Conservation (phyloP, 306 rosid genomes). For the Lagenaria siceraria region DNA sequence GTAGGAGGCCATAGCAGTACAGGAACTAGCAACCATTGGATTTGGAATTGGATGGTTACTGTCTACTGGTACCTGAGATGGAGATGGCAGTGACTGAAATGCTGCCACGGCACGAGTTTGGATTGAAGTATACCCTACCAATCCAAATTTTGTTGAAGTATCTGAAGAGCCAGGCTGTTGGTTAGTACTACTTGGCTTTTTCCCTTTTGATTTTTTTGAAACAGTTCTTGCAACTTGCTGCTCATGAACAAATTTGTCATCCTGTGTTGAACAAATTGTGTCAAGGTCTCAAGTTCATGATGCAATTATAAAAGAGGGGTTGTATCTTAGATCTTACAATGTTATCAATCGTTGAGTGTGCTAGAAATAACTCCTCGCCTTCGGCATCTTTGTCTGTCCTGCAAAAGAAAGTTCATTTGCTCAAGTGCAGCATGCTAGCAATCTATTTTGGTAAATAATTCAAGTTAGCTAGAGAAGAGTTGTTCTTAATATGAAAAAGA, state of each 20-base stretch:
- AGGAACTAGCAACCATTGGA: slow-evolving; percentile 15
- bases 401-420: slow-evolving; percentile 9
- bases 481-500: not conserved
- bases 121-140: slow-evolving; percentile 29
- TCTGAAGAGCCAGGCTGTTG: slow-evolving; percentile 14
- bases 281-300: not conserved
- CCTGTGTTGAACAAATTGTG: slow-evolving; percentile 14
- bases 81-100: slow-evolving; percentile 31
- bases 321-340: slow-evolving; percentile 25
- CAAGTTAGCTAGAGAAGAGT: not conserved
- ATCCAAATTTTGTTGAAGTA: slow-evolving; percentile 31
- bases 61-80: slow-evolving; percentile 25
- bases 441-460: not conserved
- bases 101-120: slow-evolving; percentile 34
- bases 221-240: slow-evolving; percentile 17
- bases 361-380: slow-evolving; percentile 55
- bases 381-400: slow-evolving; percentile 72
- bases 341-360: slow-evolving; percentile 14
- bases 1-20: slow-evolving; percentile 17
- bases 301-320: not conserved
- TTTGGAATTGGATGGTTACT: slow-evolving; percentile 15
- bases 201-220: slow-evolving; percentile 37
- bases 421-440: slow-evolving; percentile 1
- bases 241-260: slow-evolving; percentile 30
- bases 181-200: slow-evolving; percentile 23